These are phyloP conservation scores for Allium cepa DNA, from an alignment of 106 monocot species.

Conservation along the genomic window DNA sequence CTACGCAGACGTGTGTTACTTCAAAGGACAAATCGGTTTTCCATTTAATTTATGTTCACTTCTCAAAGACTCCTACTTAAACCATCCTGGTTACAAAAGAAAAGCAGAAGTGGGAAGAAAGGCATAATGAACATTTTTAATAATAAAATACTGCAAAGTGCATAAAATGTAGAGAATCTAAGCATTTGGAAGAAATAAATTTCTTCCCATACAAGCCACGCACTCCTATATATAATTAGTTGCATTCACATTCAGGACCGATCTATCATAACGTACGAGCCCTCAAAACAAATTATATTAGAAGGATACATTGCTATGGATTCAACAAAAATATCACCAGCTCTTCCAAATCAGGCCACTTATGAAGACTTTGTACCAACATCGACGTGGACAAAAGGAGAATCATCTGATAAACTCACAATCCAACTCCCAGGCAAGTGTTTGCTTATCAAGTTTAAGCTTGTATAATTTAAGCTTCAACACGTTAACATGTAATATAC, in stretches of 20 bases:
- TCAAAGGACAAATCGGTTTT: too few relatives aligned
- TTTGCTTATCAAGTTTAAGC: not conserved
- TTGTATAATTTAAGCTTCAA: not conserved
- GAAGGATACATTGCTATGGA: not conserved
- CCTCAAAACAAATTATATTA: not conserved
- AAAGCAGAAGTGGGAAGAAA: not conserved
- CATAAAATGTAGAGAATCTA: not conserved
- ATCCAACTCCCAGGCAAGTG: slow-evolving; percentile 10
- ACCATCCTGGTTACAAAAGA: not conserved
- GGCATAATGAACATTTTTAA: not conserved
- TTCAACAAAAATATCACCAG: not conserved
- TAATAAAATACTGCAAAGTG: not conserved
- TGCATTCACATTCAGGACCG: not conserved
- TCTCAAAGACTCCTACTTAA: too few relatives aligned
- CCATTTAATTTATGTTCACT: too few relatives aligned
- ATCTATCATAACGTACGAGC: not conserved
- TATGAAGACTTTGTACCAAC: slow-evolving; percentile 8
- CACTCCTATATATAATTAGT: not conserved
- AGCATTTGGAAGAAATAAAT: not conserved
- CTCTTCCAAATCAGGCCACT: not conserved
- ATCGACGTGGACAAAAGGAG: not conserved
- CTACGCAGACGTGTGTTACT: too few relatives aligned
- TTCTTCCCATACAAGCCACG: not conserved
- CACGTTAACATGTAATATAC: not conserved
- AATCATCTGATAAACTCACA: not conserved